Conservation (phyloP, 345 rosid species). For the Acer negundo region DNA sequence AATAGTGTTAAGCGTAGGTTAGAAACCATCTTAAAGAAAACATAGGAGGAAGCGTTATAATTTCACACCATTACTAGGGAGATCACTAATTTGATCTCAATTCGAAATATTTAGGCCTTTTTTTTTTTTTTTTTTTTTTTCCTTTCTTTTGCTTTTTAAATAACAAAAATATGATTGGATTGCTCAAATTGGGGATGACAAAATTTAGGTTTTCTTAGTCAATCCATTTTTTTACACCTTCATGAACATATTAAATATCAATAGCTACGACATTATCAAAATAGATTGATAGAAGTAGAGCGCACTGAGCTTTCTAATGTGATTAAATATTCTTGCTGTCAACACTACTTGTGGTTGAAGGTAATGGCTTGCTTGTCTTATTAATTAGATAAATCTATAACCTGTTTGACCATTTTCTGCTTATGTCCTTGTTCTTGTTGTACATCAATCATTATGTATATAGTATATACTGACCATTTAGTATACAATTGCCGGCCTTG, state of each 20-base stretch:
- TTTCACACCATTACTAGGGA: too few species aligned
- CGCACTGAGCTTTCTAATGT: background rate
- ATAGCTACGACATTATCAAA: background rate
- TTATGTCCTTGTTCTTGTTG: background rate
- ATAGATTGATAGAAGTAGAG: background rate
- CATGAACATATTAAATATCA: background rate
- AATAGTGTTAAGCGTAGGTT: background rate
- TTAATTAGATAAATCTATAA: background rate
- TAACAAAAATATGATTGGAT: background rate
- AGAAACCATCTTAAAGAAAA: too few species aligned
- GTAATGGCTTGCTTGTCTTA: background rate
- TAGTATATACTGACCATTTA: background rate
- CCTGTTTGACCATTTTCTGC: background rate
- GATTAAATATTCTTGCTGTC: background rate
- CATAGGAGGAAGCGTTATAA: too few species aligned
- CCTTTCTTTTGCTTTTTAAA: background rate
- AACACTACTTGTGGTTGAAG: background rate
- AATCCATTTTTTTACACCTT: background rate
- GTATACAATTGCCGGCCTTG: background rate
- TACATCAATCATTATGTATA: background rate
- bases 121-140: too few species aligned
- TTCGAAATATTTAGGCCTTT: too few species aligned
- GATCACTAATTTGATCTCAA: too few species aligned
- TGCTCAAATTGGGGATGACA: background rate
- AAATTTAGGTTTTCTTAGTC: background rate